Conservation (phyloP, 2,329 filamentous ascomycete genomes). For the Trichocomaceae sp. region DNA sequence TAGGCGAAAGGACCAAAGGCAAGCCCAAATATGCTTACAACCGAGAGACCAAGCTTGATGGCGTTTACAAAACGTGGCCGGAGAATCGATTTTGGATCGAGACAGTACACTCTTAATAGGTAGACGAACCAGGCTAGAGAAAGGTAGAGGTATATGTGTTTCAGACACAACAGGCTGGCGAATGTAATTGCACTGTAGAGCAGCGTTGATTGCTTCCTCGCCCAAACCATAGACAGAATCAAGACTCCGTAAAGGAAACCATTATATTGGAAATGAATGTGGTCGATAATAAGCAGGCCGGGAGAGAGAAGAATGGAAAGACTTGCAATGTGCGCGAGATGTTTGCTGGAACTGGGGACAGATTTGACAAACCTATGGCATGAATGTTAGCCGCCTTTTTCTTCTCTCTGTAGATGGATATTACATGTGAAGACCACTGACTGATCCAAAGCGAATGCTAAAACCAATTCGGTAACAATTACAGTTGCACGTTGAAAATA, state of each 20-base stretch:
- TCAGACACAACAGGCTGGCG: slow-evolving; percentile 80
- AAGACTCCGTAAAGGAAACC: slow-evolving; percentile 91
- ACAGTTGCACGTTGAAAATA: slow-evolving; percentile 92
- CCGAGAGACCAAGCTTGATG: slow-evolving; percentile 70
- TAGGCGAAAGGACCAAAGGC: slow-evolving; percentile 85
- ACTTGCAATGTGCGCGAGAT: slow-evolving; percentile 75
- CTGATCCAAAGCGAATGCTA: slow-evolving; percentile 75
- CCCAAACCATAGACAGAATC: slow-evolving; percentile 76
- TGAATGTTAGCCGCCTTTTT: slow-evolving; percentile 15
- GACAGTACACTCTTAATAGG: slow-evolving; percentile 80
- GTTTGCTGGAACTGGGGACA: slow-evolving; percentile 57
- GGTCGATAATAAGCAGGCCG: slow-evolving; percentile 91
- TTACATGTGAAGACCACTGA: slow-evolving; percentile 36
- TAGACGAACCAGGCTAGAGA: slow-evolving; percentile 94
- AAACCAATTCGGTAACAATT: slow-evolving; percentile 72
- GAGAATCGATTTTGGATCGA: slow-evolving; percentile 70
- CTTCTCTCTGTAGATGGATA: not conserved
- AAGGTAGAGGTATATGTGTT: slow-evolving; percentile 96
- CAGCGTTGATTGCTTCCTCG: slow-evolving; percentile 66
- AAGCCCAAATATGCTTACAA: slow-evolving; percentile 64
- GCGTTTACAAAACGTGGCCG: slow-evolving; percentile 70
- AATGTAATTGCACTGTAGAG: slow-evolving; percentile 77
- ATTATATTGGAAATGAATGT: slow-evolving; percentile 99
- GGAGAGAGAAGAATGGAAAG: slow-evolving; percentile 87
- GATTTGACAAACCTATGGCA: slow-evolving; percentile 64